These are phyloP conservation scores for Vicia faba DNA, from an alignment of 306 rosid species.

Conservation along the genomic window DNA sequence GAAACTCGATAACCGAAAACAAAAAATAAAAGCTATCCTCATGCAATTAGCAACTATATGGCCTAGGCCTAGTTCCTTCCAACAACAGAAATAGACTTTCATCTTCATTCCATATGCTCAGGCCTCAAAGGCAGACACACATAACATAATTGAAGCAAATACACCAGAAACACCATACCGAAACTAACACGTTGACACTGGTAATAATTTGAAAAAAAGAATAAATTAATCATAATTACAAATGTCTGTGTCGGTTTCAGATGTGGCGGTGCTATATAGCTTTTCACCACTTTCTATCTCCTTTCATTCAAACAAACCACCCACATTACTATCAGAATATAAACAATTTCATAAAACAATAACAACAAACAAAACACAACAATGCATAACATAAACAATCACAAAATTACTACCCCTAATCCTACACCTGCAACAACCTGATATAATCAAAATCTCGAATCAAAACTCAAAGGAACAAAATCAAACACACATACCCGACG, in stretches of 20 bases:
- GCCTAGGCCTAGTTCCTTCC: slow-evolving; percentile 25
- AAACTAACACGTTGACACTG: no score
- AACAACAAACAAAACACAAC: slow-evolving; percentile 4
- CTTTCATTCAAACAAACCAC: slow-evolving; percentile 15
- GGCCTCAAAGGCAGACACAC: background rate
- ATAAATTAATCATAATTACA: no score
- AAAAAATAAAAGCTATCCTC: background rate
- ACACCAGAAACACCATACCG: no score
- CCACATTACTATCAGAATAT: slow-evolving; percentile 25
- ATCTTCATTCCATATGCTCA: slow-evolving; percentile 3
- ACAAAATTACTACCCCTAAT: slow-evolving; percentile 28
- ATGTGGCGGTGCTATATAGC: no score
- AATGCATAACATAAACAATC: background rate
- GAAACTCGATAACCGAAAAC: background rate
- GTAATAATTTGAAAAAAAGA: no score
- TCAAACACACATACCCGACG: slow-evolving; percentile 69
- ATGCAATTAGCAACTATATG: slow-evolving; percentile 4
- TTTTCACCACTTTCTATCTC: background rate
- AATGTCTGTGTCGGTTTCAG: no score
- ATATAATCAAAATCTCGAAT: background rate
- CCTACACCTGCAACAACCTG: background rate
- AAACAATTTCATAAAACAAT: slow-evolving; percentile 15
- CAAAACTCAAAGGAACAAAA: background rate
- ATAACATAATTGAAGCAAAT: background rate
- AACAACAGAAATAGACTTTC: slow-evolving; percentile 19